Evolutionary conservation across 371 early-diverging fungal genomes (phyloP).

Genomic region (Mortierella sp.): DNA sequence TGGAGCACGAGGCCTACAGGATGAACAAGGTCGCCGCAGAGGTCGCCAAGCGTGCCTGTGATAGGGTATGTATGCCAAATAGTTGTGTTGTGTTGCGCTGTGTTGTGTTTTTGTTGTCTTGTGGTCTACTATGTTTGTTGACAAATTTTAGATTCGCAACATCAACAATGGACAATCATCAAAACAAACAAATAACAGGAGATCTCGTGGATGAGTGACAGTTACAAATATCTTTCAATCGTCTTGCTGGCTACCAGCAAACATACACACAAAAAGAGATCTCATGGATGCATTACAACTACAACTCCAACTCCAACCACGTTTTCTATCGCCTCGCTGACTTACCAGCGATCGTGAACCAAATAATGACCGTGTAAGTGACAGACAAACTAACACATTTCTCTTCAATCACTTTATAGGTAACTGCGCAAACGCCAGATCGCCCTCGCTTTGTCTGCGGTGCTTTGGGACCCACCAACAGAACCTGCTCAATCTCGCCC

Average conservation of each 20-base stretch:
- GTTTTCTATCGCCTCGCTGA: no score
- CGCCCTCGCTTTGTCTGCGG: conserved; percentile 88
- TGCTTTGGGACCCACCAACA: conserved; percentile 95
- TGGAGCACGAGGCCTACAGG: conserved; percentile 89
- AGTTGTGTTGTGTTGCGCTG: background rate
- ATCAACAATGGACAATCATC: background rate
- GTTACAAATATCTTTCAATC: no score
- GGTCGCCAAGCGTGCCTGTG: conserved; percentile 87
- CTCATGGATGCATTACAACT: no score
- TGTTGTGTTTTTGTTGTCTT: background rate
- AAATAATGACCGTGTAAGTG: no score
- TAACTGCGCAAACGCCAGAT: conserved; percentile 73
- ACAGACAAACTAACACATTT: no score
- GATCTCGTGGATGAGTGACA: no score
- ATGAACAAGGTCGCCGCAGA: conserved; percentile 93
- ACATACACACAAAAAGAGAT: no score
- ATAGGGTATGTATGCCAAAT: conserved; percentile 64
- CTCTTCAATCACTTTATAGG: conserved; percentile 20
- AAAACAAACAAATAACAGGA: conserved; percentile 1
- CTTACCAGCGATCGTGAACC: no score
- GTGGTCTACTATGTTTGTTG: background rate
- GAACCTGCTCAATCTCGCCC: conserved; percentile 96
- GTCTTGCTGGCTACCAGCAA: no score
- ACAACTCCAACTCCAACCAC: no score
- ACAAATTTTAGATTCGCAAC: background rate